These are phyloP conservation scores for Geosmithia putterillii DNA, from an alignment of 2,329 filamentous ascomycete genomes.

Conservation along the genomic window DNA sequence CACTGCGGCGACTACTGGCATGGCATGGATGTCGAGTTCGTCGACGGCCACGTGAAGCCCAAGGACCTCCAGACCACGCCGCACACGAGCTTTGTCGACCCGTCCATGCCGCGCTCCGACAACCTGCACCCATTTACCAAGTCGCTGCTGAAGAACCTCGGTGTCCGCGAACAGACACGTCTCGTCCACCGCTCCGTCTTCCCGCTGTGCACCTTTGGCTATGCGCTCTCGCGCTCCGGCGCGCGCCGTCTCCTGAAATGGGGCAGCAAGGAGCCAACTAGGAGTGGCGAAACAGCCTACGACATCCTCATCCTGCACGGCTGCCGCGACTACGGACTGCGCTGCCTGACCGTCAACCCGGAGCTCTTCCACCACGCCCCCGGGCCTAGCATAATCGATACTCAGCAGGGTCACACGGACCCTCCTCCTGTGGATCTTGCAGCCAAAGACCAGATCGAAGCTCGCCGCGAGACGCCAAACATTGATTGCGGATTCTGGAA, in stretches of 20 bases:
- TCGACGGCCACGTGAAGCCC: slow-evolving; percentile 1
- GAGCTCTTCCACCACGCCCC: slow-evolving; percentile 2
- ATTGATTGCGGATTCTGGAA: slow-evolving; percentile 1
- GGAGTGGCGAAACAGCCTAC: neutral
- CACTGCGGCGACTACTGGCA: slow-evolving; percentile 2
- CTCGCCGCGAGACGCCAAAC: slow-evolving; percentile 1
- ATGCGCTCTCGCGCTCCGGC: slow-evolving; percentile 1
- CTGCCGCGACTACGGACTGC: slow-evolving; percentile 1
- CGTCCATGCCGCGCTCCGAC: neutral
- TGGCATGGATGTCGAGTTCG: neutral
- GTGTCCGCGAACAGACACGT: neutral
- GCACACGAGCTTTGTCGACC: neutral
- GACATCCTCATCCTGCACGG: neutral
- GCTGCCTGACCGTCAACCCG: slow-evolving; percentile 1
- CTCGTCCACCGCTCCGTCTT: slow-evolving; percentile 3
- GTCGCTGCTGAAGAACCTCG: slow-evolving; percentile 1
- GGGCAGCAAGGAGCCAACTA: neutral
- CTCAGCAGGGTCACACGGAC: neutral
- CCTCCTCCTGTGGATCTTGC: neutral
- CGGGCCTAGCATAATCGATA: neutral
- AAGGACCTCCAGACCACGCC: slow-evolving; percentile 1
- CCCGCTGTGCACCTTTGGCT: slow-evolving; percentile 1
- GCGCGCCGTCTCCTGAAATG: neutral
- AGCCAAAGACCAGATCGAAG: neutral
- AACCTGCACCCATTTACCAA: slow-evolving; percentile 1